Percentiles rank a stretch among this genome's conserved stretches.
Evolutionary conservation across 495 filamentous ascomycete genomes (phyloP).

Genomic region (Platismatia glauca): DNA sequence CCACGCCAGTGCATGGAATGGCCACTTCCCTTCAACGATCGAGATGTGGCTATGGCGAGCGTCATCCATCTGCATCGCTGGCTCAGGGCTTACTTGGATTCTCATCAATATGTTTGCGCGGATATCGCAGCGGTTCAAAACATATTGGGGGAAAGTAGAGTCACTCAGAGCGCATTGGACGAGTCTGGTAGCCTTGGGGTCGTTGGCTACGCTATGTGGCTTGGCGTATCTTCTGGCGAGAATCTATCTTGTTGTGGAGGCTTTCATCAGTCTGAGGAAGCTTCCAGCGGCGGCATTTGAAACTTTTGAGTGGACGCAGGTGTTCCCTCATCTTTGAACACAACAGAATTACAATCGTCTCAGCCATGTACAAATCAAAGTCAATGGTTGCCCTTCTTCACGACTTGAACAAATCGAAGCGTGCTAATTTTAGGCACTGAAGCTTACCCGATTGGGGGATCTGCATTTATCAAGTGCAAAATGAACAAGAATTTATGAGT

Average conservation of each 20-base stretch:
- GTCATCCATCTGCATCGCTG: conserved; percentile 17
- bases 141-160: conserved; percentile 4
- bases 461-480: no score
- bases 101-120: conserved; percentile 9
- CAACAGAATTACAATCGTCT: no score
- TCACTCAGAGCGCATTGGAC: background rate
- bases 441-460: no score
- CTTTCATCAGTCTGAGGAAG: conserved; percentile 29
- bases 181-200: background rate
- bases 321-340: conserved; percentile 19
- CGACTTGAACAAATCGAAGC: no score
- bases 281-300: conserved; percentile 28
- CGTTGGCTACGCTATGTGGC: conserved; percentile 16
- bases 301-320: conserved; percentile 25
- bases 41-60: conserved; percentile 29
- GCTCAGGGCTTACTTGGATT: conserved; percentile 10
- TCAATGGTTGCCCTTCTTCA: no score
- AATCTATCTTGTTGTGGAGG: conserved; percentile 29
- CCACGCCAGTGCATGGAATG: conserved; percentile 28
- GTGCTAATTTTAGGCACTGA: no score
- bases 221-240: conserved; percentile 24
- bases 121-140: conserved; percentile 3
- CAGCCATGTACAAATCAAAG: no score
- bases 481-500: no score
- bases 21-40: conserved; percentile 23